Base-by-base conservation (phyloP, 345 rosid species). In the Acer saccharum region DNA sequence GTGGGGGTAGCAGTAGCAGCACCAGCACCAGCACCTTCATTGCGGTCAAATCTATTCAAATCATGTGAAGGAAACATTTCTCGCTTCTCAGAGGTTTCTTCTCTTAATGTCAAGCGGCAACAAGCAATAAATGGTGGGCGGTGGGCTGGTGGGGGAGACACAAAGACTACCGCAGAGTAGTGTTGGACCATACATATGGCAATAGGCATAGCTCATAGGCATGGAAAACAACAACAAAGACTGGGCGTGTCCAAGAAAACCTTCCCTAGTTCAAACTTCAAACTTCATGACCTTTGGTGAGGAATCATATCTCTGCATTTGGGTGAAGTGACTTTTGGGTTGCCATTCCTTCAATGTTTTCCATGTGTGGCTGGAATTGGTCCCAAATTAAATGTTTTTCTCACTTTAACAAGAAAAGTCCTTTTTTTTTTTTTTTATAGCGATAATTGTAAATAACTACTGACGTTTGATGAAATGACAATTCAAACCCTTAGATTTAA, bases 251-350 rank as follows among this genome's bases (percentile, higher is more conserved):
- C 79, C 44, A 65, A 16, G n/a, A 21, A 20, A 46, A n/a, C 77
- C 80, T 71, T 11, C 78, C 84, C 73, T 7, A 32, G 69, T 73
- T 44, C 10, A 2, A 50, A 20, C 13, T 73, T 44, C 10, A 2
- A 50, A 20, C 13, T 68, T 27, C 20, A 13, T 10, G 14, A 35
- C 39, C 39, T 35, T 35, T 32, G 35, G 35, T 3, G 35, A 32
- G 6, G 35, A 32, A 3, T 35, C 39, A 35, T 35, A 35, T 35
- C 39, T 35, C 39, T 35, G 39, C 6, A 35, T 35, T 35, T 32
- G 35, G 35, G 35, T 32, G 35, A 32, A 32, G 5, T 32, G 35
- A 32, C 35, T 3, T 32, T 3, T 32, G 35, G 35, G 35, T 32
- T 32, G 39, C 6, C 6, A 35, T 4, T 35, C 39, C 39, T 32